Base-by-base conservation (phyloP, 352 stramenopile species). In the Phytopythium litorale region DNA sequence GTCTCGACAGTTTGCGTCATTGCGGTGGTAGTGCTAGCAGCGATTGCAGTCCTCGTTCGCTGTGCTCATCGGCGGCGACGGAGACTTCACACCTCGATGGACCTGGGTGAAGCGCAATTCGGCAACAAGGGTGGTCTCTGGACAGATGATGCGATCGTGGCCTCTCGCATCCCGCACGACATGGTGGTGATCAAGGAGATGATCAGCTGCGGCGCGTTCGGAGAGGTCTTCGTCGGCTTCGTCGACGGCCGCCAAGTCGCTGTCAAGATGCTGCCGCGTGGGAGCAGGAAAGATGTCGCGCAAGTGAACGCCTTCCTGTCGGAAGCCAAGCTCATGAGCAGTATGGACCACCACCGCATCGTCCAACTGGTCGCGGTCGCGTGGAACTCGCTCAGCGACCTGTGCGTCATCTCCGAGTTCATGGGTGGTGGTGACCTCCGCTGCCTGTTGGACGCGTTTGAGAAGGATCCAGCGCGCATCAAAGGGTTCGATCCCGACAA, bases 361-460 rank as follows among this genome's bases (percentile, higher is more conserved):
- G 65, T 75, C 13, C 35, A 23, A 9, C 73, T 78, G 19, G 40
- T 75, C 18, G 67, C 64, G 3, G 68, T 76, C 15, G 58, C 71
- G 13, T 79, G 72, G 72, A 62, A 70, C n/a, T 50, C 61, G 42
- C 63, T 75, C n/a, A 50, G 46, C 19, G 72, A 79, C 18, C 61
- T 79, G 4, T 59, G 65, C 9, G 53, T 76, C 21, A 33, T 76
- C 16, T 75, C 68, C 33, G 68, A 79, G 63, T 79, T 64, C 62
- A 72, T 79, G 63, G 38, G 64, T 8, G 72, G 72, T 19, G 72
- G 72, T 16, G 68, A 79, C 42, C 48, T 79, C 12, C 56, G 68
- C 7, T 56, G 25, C 12, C 56, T 79, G 13, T 45, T 76, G 11
- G 49, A 12, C 40, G 60, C 15, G 45, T 59, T 65, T 16, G n/a